Evolutionary conservation across 129 eudicot genomes (phyloP), one percentile per base, ranked within the genome.

Genomic region (Erigeron canadensis): DNA sequence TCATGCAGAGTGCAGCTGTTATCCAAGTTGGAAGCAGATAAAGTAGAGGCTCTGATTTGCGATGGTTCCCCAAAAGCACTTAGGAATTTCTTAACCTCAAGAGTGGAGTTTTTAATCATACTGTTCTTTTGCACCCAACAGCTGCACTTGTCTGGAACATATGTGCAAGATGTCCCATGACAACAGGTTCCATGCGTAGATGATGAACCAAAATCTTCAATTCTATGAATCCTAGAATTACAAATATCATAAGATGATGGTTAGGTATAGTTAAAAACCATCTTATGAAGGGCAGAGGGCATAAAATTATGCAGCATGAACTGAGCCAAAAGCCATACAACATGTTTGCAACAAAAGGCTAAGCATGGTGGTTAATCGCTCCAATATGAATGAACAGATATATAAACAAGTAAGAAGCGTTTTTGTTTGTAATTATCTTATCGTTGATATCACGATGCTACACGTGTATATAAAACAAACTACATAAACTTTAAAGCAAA

Each of bases 111-210:
- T 76, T 58, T 71, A 22, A 53, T 54, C 44, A 61, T 69, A 23
- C 5, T 65, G 63, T 67, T 41, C 46, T 68, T 63, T 47, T 74
- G 81, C 60, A 28, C 80, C 59, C 76, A 55, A 55, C 81, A 76
- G 64, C 58, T 69, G 77, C 83, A 80, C 45, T 65, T 88, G 40
- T 67, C 77, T 51, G 78, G 60, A 42, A 57, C 58, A 79, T 54
- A 73, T 53, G 73, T 47, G 64, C 73, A 69, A 65, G 89, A 72
- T 71, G 79, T 59, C 69, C 76, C 79, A 56, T 71, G 87, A 67
- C 56, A 74, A 71, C 82, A 72, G 70, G 69, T 70, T 60, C 70
- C 81, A 38, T 38, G 43, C 60, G 70, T 69, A 50, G 74, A 73
- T 65, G 77, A 68, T 44, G 73, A 57, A 28, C 43, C 28, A 23